Evolutionary conservation across 2,329 filamentous ascomycete species (phyloP), one percentile per base, ranked within the genome.

Genomic region (Clonostachys rosea): DNA sequence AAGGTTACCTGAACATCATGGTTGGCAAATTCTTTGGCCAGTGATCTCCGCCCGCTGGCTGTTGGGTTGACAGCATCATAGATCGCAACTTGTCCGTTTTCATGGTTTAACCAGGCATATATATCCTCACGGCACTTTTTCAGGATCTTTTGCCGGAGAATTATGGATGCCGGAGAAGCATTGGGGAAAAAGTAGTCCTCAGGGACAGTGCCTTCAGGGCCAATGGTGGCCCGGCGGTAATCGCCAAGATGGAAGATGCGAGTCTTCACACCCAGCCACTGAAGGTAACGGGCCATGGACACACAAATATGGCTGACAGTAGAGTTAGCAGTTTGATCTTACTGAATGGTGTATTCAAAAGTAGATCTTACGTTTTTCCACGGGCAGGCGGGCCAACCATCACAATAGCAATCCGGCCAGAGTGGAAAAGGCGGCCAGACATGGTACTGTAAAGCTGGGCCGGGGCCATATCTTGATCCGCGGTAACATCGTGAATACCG

Each of bases 131-230:
- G 84, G 57, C 94, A 99, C 64, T 95, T 95, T 70, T 96, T 96
- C 17, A 99, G 76, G 46, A 99, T 99, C 73, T 96, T 96, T 66
- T 97, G 94, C 34, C 94, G 84, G 44, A 99, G 74, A 54, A 97
- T 83, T n/a, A 97, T 88, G 2, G 94, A 95, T 12, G 88, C 82
- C 5, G 92, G 89, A 24, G 91, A 94, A 30, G 95, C 92, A 62
- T 97, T 91, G 24, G 95, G 87, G 64, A 92, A 96, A 72, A 99
- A 99, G 67, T 99, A 99, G 64, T 99, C 94, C 53, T 96, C 89
- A 2, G 94, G 95, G 14, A 99, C 87, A 48, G 91, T 83, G 48
- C 86, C 86, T 13, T 85, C 89, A 40, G 84, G 82, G 16, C 90
- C 91, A 53, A 97, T 83, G 14, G 92, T 95, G 34, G 91, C 91